Evolutionary conservation across 345 rosid species (phyloP).

Genomic region (Boechera retrofracta): DNA sequence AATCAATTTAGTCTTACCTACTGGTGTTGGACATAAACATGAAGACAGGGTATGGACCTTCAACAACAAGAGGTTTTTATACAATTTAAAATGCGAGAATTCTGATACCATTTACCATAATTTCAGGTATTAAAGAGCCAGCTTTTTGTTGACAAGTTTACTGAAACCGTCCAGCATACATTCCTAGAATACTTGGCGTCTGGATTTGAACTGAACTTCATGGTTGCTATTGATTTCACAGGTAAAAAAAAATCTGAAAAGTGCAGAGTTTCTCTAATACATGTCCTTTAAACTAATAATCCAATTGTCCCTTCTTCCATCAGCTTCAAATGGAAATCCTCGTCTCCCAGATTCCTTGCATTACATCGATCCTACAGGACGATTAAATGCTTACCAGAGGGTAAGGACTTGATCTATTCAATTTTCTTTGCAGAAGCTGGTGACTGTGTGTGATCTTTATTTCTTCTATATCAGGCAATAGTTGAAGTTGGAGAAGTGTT

Average conservation of each 20-base stretch:
- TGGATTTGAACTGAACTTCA: conserved; percentile 90
- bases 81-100: neutral
- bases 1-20: conserved; percentile 58
- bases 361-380: conserved; percentile 74
- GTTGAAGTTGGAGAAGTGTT: conserved; percentile 87
- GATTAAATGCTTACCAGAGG: conserved; percentile 74
- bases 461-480: conserved; percentile 63
- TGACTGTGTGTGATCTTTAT: conserved; percentile 19
- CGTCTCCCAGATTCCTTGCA: conserved; percentile 91
- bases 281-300: conserved; percentile 12
- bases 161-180: conserved; percentile 68
- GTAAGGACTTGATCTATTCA: conserved; percentile 44
- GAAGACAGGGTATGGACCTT: conserved; percentile 60
- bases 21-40: conserved; percentile 62
- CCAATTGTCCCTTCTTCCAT: conserved; percentile 29
- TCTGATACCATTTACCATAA: neutral
- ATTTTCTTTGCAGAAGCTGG: neutral
- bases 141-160: conserved; percentile 71
- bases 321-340: conserved; percentile 96
- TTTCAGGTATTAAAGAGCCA: conserved; percentile 71
- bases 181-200: conserved; percentile 84
- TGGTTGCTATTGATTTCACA: conserved; percentile 96
- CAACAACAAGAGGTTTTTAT: neutral
- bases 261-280: neutral
- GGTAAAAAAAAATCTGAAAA: conserved; percentile 49